These are phyloP conservation scores for Yamadazyma insecticola DNA, from an alignment of 805 yeast species.

Conservation along the genomic window DNA sequence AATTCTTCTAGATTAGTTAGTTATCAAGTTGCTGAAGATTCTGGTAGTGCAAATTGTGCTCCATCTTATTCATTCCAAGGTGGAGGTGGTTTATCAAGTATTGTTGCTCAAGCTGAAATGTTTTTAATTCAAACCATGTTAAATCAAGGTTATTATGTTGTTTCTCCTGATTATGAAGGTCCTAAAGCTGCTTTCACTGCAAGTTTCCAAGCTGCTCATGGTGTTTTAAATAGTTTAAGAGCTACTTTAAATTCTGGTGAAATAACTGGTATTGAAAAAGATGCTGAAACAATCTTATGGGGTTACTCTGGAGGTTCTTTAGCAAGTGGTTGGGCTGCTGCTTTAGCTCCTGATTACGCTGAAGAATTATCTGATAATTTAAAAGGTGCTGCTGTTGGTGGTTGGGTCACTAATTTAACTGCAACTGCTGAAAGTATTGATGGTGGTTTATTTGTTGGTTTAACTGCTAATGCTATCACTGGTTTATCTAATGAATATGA, in stretches of 20 bases:
- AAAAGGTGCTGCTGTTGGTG: constrained; percentile 30
- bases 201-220: constrained; percentile 24
- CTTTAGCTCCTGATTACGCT: constrained; percentile 28
- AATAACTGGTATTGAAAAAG: constrained; percentile 13
- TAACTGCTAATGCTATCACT: constrained; percentile 19
- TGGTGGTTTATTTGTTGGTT: constrained; percentile 22
- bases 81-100: constrained; percentile 14
- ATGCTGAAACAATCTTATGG: constrained; percentile 19
- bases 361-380: constrained; percentile 20
- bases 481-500: constrained; percentile 29
- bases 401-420: constrained; percentile 28
- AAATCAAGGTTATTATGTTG: constrained; percentile 28
- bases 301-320: constrained; percentile 35
- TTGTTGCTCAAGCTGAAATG: constrained; percentile 15
- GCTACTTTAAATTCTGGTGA: constrained; percentile 18
- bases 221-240: constrained; percentile 24
- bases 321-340: constrained; percentile 33
- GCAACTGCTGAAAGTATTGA: constrained; percentile 19
- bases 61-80: constrained; percentile 19
- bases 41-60: constrained; percentile 19
- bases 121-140: constrained; percentile 15
- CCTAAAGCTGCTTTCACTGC: constrained; percentile 25
- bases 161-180: constrained; percentile 33
- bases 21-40: constrained; percentile 26
- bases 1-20: constrained; percentile 20